Evolutionary conservation across 768 basidiomycete species (phyloP).

Genomic region (Mycena galericulata): DNA sequence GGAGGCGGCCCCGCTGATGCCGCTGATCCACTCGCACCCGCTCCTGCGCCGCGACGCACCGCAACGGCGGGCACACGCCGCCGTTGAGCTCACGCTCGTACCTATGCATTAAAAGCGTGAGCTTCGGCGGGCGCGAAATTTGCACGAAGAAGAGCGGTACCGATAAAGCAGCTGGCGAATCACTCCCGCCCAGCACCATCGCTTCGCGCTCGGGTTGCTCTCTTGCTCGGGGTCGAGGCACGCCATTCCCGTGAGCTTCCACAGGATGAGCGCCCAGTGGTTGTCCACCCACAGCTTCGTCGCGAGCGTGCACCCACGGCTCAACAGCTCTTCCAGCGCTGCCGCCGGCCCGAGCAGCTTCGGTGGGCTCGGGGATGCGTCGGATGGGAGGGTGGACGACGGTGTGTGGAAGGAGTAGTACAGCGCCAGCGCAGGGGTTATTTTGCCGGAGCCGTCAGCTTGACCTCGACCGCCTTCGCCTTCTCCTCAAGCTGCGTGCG

Average conservation of each 20-base stretch:
- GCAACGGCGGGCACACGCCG: conserved; percentile 84
- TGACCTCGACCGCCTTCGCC: conserved; percentile 25
- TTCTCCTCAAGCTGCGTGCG: conserved; percentile 43
- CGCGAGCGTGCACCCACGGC: conserved; percentile 73
- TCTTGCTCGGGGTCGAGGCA: conserved; percentile 76
- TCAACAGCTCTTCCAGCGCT: conserved; percentile 66
- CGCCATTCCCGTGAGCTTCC: conserved; percentile 94
- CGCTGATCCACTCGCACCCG: too few species aligned
- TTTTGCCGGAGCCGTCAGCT: conserved; percentile 38
- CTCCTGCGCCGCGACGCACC: conserved; percentile 88
- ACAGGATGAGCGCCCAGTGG: conserved; percentile 90
- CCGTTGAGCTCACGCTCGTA: conserved; percentile 90
- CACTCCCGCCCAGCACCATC: conserved; percentile 89
- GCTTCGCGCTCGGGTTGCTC: conserved; percentile 54
- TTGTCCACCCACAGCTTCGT: conserved; percentile 90
- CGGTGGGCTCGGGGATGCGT: conserved; percentile 35
- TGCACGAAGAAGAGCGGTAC: conserved; percentile 57
- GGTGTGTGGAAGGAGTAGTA: conserved; percentile 70
- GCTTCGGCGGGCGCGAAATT: neutral
- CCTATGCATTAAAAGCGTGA: conserved; percentile 52
- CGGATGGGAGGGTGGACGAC: too few species aligned
- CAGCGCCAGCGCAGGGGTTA: conserved; percentile 65
- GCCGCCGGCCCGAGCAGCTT: conserved; percentile 61
- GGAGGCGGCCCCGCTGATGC: too few species aligned
- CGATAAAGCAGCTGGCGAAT: conserved; percentile 88